These are phyloP conservation scores for Neospora caninum DNA, from an alignment of 169 alveolate genomes.

Conservation along the genomic window DNA sequence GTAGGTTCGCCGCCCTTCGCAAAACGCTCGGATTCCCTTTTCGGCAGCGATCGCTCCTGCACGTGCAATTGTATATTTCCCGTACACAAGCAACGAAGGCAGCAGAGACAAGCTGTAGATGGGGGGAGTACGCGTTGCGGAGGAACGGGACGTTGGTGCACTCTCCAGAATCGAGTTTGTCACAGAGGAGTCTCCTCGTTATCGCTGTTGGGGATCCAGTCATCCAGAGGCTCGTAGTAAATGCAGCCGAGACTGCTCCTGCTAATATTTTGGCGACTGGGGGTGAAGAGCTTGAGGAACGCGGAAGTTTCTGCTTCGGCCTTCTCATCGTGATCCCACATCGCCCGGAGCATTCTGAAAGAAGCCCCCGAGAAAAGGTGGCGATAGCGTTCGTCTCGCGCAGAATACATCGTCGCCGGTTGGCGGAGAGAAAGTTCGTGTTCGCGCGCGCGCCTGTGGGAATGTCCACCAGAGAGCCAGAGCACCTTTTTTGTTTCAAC, in stretches of 20 bases:
- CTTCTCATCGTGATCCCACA: neutral
- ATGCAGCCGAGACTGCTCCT: neutral
- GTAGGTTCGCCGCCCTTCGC: no score
- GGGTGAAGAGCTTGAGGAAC: neutral
- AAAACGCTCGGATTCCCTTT: no score
- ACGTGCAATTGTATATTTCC: no score
- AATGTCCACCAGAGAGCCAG: neutral
- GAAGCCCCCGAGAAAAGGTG: slow-evolving; percentile 14
- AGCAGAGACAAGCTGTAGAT: no score
- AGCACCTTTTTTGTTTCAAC: no score
- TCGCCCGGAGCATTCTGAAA: neutral
- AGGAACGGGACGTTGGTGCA: no score
- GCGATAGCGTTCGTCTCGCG: neutral
- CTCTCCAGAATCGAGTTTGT: no score
- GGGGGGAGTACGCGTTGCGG: no score
- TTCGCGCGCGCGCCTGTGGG: slow-evolving; percentile 6
- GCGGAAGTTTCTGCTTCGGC: neutral
- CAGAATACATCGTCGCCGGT: slow-evolving; percentile 9
- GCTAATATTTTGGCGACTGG: neutral
- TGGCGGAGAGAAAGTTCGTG: slow-evolving; percentile 21
- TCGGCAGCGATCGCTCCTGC: no score
- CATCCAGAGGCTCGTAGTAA: slow-evolving; percentile 13
- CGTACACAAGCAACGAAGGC: no score
- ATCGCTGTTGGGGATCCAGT: neutral
- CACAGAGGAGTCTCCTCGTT: neutral